Conservation (phyloP, 768 basidiomycete species). For the Neoboletus magnificus region DNA sequence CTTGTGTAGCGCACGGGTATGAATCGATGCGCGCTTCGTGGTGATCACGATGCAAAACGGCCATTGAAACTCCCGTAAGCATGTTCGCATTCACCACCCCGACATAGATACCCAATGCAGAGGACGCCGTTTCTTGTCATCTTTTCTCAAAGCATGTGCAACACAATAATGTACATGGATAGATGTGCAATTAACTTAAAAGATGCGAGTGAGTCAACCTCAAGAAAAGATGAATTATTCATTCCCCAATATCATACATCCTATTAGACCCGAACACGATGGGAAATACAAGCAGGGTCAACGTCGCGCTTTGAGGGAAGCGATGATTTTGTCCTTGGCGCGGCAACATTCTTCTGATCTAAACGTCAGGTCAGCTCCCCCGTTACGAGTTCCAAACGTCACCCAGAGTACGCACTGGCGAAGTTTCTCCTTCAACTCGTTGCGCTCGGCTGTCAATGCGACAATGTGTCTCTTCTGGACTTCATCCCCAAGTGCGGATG, state of each 20-base stretch:
- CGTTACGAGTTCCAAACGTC: not conserved
- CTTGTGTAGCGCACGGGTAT: not conserved
- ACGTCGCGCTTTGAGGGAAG: not conserved
- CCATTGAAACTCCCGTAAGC: not conserved
- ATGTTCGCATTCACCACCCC: too few relatives aligned
- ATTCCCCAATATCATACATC: not conserved
- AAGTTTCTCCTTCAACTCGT: not conserved
- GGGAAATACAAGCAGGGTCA: not conserved
- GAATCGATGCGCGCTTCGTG: not conserved
- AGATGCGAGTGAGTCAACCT: not conserved
- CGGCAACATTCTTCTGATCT: not conserved
- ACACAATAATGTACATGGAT: not conserved
- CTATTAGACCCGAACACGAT: not conserved
- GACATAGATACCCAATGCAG: too few relatives aligned
- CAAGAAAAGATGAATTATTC: not conserved
- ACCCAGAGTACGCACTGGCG: not conserved
- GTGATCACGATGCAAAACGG: not conserved
- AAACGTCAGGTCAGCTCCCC: not conserved
- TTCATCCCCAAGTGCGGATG: slow-evolving; percentile 35
- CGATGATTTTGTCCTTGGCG: slow-evolving; percentile 4
- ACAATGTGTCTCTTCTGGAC: slow-evolving; percentile 28
- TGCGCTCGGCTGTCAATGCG: slow-evolving; percentile 6
- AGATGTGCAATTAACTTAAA: not conserved
- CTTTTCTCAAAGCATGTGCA: not conserved
- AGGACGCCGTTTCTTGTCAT: not conserved